A percentile compares a stretch with the other conserved stretches of the same genome.
These are phyloP conservation scores for Alternaria gansuensis DNA, from an alignment of 2,329 filamentous ascomycete species.

Conservation along the genomic window DNA sequence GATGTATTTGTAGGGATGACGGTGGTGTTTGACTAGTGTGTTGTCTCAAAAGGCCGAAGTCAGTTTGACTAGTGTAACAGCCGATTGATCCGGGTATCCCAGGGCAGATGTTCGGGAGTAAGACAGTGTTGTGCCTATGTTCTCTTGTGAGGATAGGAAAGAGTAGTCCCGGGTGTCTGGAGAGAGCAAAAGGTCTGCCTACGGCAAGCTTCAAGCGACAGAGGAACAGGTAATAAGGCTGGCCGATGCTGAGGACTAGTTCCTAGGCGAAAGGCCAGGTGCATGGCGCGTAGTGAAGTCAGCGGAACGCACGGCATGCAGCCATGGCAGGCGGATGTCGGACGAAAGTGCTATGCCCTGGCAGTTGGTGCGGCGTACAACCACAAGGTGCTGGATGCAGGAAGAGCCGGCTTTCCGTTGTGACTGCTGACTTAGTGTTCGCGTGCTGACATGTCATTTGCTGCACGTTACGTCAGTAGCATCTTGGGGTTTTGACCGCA, in stretches of 20 bases:
- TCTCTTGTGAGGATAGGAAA: neutral
- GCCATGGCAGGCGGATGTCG: slow-evolving; percentile 8
- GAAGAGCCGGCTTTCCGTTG: slow-evolving; percentile 20
- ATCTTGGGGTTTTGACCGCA: slow-evolving; percentile 3
- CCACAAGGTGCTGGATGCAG: slow-evolving; percentile 4
- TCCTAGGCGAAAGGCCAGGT: slow-evolving; percentile 5
- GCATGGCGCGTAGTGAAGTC: slow-evolving; percentile 16
- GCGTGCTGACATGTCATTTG: slow-evolving; percentile 10
- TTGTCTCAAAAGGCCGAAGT: too few relatives aligned
- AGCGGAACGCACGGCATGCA: slow-evolving; percentile 21
- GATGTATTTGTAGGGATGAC: slow-evolving; percentile 5
- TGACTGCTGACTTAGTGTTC: slow-evolving; percentile 13
- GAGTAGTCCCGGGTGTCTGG: neutral
- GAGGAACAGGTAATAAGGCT: slow-evolving; percentile 6
- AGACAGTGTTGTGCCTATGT: slow-evolving; percentile 1
- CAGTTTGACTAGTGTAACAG: slow-evolving; percentile 2
- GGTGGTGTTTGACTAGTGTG: slow-evolving; percentile 1
- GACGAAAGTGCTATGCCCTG: slow-evolving; percentile 16
- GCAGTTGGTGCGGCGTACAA: slow-evolving; percentile 9
- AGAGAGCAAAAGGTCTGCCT: neutral
- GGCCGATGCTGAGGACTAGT: slow-evolving; percentile 4
- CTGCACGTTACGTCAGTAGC: slow-evolving; percentile 17
- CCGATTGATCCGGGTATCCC: slow-evolving; percentile 3
- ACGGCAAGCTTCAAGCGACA: slow-evolving; percentile 1
- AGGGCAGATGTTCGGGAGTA: slow-evolving; percentile 4